Evolutionary conservation across 768 basidiomycete species (phyloP).

Genomic region (Galerina marginata): DNA sequence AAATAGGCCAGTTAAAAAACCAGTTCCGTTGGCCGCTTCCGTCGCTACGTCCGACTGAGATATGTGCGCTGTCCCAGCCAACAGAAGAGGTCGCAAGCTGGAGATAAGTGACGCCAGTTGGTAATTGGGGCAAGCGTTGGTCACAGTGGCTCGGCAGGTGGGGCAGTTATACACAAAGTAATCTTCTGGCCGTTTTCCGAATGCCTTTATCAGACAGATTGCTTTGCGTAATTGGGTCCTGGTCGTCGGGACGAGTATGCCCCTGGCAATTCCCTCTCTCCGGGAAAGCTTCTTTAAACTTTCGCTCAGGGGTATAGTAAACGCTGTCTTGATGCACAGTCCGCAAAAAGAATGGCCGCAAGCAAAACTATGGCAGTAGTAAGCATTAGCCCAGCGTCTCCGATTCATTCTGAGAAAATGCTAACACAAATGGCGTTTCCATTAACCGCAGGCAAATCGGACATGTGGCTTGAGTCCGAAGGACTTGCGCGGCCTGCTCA

Average conservation of each 20-base stretch:
- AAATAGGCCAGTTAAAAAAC: background rate
- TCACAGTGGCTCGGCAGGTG: background rate
- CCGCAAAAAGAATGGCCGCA: background rate
- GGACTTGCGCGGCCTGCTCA: too few relatives aligned
- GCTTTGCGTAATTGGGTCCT: background rate
- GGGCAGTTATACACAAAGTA: background rate
- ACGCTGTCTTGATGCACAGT: background rate
- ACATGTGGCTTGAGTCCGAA: too few relatives aligned
- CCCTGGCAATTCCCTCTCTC: background rate
- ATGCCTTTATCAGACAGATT: background rate
- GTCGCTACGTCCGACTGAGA: background rate
- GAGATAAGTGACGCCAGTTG: background rate
- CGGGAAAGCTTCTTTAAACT: background rate
- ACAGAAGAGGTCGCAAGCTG: background rate
- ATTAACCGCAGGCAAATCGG: too few relatives aligned
- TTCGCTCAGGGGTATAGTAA: background rate
- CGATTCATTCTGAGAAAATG: too few relatives aligned
- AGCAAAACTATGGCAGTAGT: background rate
- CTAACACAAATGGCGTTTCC: too few relatives aligned
- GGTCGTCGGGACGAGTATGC: background rate
- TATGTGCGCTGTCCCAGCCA: background rate
- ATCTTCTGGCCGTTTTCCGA: background rate
- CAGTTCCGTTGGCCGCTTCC: background rate
- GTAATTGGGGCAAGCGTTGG: background rate
- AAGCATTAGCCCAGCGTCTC: too few relatives aligned